A percentile compares a stretch with the other conserved stretches of the same genome.
Conservation (phyloP, 768 basidiomycete species). For the Heimioporus sp. region DNA sequence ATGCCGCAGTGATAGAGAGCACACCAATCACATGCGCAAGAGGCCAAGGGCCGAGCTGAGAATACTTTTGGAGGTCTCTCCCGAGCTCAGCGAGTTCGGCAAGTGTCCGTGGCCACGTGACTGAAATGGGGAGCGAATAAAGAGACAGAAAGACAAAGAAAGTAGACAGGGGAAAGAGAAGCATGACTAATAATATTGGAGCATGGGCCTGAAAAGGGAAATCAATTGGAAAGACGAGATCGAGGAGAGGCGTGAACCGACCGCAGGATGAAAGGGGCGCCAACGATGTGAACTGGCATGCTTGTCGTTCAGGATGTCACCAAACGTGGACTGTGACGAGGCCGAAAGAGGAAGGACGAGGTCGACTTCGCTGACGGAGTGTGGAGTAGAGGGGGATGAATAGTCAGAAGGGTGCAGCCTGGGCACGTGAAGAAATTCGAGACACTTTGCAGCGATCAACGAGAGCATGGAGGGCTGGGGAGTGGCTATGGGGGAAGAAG, state of each 20-base stretch:
- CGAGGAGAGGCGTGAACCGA: conserved; percentile 21
- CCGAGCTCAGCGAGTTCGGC: conserved; percentile 75
- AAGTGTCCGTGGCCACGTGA: conserved; percentile 74
- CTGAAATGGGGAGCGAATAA: conserved; percentile 63
- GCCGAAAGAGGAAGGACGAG: conserved; percentile 56
- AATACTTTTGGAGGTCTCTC: conserved; percentile 73
- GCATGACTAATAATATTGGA: conserved; percentile 67
- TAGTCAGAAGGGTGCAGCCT: conserved; percentile 38
- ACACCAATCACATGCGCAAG: conserved; percentile 79
- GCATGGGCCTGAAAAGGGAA: conserved; percentile 43
- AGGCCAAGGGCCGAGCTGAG: conserved; percentile 62
- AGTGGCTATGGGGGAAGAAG: conserved; percentile 5
- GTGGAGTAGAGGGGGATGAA: conserved; percentile 48
- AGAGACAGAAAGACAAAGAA: conserved; percentile 43
- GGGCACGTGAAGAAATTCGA: conserved; percentile 51
- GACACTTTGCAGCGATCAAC: conserved; percentile 46
- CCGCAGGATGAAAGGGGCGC: conserved; percentile 33
- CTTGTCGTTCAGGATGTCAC: conserved; percentile 43
- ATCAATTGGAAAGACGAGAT: conserved; percentile 8
- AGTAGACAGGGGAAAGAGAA: conserved; percentile 70
- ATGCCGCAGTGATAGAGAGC: conserved; percentile 79
- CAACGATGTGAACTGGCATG: conserved; percentile 26
- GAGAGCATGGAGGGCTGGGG: conserved; percentile 48
- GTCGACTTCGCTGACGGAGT: conserved; percentile 38
- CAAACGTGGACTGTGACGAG: conserved; percentile 46